A percentile compares a stretch with the other conserved stretches of the same genome.
These are phyloP conservation scores for Dioszegia crocea DNA, from an alignment of 768 basidiomycete species.

Conservation along the genomic window DNA sequence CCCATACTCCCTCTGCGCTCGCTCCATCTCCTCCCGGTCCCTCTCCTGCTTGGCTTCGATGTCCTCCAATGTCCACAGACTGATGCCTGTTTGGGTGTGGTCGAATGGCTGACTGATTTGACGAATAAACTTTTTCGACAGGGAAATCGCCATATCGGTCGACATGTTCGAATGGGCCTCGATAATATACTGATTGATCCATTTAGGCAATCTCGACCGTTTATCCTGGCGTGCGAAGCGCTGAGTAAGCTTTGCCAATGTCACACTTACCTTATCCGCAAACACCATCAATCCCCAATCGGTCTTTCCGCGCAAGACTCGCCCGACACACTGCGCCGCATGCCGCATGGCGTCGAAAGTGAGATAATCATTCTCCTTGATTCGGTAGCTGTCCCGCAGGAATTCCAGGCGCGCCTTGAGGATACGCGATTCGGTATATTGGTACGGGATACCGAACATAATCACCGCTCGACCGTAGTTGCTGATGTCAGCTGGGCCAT, in stretches of 20 bases:
- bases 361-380: conserved; percentile 95
- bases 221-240: conserved; percentile 48
- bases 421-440: conserved; percentile 97
- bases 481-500: conserved; percentile 21
- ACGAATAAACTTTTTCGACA: conserved; percentile 94
- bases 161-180: conserved; percentile 95
- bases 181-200: conserved; percentile 99
- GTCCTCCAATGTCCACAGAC: conserved; percentile 83
- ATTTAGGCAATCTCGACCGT: conserved; percentile 89
- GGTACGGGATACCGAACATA: conserved; percentile 99
- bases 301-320: conserved; percentile 94
- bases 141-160: conserved; percentile 91
- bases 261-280: conserved; percentile 76
- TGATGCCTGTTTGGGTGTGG: conserved; percentile 90
- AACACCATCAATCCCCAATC: conserved; percentile 99
- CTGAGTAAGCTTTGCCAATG: conserved; percentile 21
- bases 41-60: conserved; percentile 79
- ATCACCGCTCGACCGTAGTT: conserved; percentile 98
- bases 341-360: conserved; percentile 99
- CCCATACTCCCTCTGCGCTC: conserved; percentile 53
- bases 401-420: conserved; percentile 95
- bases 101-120: conserved; percentile 98
- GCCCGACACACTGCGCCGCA: conserved; percentile 97
- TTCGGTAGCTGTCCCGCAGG: conserved; percentile 94
- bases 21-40: conserved; percentile 61